phyloP scores from a whole-genome alignment of 805 yeast species.

The Naumovozyma dairenensis region DNA sequence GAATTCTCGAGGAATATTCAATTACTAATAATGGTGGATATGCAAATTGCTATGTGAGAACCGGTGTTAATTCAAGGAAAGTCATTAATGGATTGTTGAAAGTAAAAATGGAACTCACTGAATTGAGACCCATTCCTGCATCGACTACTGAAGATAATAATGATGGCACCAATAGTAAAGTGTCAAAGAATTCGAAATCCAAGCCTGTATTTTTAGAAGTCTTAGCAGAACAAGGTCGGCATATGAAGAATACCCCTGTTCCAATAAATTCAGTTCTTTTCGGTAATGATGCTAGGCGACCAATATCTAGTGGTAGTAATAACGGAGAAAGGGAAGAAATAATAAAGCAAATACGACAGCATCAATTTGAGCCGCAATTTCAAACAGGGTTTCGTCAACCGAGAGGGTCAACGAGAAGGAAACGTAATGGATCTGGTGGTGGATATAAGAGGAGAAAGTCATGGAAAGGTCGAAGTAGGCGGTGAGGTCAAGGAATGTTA shows the following conservation, averaged over 20 bases:
- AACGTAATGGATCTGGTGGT: background rate
- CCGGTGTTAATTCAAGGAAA: constrained; percentile 46
- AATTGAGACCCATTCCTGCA: constrained; percentile 3
- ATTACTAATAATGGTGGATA: constrained; percentile 68
- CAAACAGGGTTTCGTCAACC: too few relatives aligned
- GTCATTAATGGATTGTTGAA: constrained; percentile 37
- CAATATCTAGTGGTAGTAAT: too few relatives aligned
- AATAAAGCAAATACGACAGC: too few relatives aligned
- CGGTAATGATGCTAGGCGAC: too few relatives aligned
- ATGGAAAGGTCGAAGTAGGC: background rate
- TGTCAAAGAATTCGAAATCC: too few relatives aligned
- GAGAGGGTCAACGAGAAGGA: background rate
- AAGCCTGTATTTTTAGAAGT: background rate
- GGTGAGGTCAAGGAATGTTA: too few relatives aligned
- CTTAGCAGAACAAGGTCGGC: background rate
- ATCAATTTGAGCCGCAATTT: too few relatives aligned
- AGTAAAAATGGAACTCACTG: constrained; percentile 41
- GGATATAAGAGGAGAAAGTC: background rate
- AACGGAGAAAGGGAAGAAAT: too few relatives aligned
- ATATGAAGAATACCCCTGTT: too few relatives aligned
- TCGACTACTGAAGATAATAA: background rate
- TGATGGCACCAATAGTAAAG: background rate
- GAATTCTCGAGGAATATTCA: constrained; percentile 60
- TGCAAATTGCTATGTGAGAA: constrained; percentile 62
- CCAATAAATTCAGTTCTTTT: too few relatives aligned